Evolutionary conservation across 768 basidiomycete species (phyloP).

Genomic region (Cystofilobasidium capitatum): DNA sequence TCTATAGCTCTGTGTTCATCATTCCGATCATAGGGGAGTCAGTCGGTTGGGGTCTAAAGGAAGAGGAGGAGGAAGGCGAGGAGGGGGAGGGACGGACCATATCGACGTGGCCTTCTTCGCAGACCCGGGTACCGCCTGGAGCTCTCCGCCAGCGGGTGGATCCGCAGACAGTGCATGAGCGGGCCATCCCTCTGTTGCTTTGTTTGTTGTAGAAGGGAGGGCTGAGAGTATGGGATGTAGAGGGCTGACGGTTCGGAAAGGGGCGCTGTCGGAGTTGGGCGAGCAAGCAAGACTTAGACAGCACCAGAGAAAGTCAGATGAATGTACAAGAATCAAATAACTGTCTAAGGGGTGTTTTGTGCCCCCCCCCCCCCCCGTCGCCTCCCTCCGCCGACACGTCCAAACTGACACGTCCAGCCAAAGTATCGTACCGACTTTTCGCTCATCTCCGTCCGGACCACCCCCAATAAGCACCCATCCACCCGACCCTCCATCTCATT

Average conservation of each 20-base stretch:
- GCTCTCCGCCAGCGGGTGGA: slow-evolving; percentile 84
- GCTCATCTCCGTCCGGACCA: too few relatives aligned
- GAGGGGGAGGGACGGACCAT: slow-evolving; percentile 4
- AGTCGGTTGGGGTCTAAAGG: slow-evolving; percentile 3
- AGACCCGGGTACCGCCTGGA: slow-evolving; percentile 66
- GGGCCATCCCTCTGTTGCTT: too few relatives aligned
- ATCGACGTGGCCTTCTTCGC: slow-evolving; percentile 76
- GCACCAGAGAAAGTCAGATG: too few relatives aligned
- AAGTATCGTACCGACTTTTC: too few relatives aligned
- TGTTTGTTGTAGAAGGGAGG: background rate
- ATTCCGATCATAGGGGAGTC: background rate
- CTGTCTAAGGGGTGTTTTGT: too few relatives aligned
- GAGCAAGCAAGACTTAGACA: too few relatives aligned
- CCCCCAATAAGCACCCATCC: too few relatives aligned
- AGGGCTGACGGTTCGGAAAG: background rate
- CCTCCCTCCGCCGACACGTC: too few relatives aligned
- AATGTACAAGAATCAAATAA: too few relatives aligned
- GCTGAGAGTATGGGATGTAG: background rate
- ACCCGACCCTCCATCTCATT: too few relatives aligned
- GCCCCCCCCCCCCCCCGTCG: too few relatives aligned
- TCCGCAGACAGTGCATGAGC: slow-evolving; percentile 46
- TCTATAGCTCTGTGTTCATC: slow-evolving; percentile 58
- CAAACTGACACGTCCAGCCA: too few relatives aligned
- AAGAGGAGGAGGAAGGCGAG: background rate
- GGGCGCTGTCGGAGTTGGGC: background rate